A percentile compares a stretch with the other conserved stretches of the same genome.
These are phyloP conservation scores for Cucurbita argyrosperma DNA, from an alignment of 306 rosid genomes.

Conservation along the genomic window DNA sequence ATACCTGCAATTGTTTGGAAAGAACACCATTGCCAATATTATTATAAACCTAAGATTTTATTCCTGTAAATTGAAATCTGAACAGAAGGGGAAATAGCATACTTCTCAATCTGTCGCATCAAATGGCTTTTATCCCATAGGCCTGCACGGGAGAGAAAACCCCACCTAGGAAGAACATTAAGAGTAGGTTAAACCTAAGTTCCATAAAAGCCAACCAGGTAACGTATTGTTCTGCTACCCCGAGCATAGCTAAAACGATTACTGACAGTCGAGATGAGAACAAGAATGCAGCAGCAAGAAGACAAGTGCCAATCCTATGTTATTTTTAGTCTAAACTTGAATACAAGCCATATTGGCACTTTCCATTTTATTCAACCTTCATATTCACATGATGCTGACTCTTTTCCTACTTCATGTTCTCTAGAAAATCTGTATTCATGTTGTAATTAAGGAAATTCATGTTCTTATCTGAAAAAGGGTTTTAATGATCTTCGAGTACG, in stretches of 20 bases:
- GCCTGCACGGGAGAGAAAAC: constrained; percentile 89
- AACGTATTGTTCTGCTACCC: not conserved
- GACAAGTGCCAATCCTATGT: not conserved
- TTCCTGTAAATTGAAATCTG: not conserved
- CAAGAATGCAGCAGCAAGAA: not conserved
- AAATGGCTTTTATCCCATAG: constrained; percentile 96
- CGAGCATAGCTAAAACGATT: not conserved
- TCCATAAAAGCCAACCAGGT: not conserved
- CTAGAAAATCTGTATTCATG: not conserved
- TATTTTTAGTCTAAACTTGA: not conserved
- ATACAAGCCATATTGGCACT: not conserved
- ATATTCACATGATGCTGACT: not conserved
- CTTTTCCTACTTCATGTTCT: not conserved
- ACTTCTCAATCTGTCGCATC: constrained; percentile 99
- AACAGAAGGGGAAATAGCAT: constrained; percentile 19
- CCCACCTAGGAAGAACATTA: constrained; percentile 61
- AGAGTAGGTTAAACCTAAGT: not conserved
- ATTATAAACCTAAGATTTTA: not conserved
- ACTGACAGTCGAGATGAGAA: not conserved
- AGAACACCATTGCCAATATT: not conserved
- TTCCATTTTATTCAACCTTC: not conserved
- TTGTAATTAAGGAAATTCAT: not conserved
- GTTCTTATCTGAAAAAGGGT: not conserved
- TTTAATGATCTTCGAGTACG: not conserved
- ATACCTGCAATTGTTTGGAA: constrained; percentile 35